Conservation (phyloP, 306 rosid species). For the Macrotyloma uniflorum region DNA sequence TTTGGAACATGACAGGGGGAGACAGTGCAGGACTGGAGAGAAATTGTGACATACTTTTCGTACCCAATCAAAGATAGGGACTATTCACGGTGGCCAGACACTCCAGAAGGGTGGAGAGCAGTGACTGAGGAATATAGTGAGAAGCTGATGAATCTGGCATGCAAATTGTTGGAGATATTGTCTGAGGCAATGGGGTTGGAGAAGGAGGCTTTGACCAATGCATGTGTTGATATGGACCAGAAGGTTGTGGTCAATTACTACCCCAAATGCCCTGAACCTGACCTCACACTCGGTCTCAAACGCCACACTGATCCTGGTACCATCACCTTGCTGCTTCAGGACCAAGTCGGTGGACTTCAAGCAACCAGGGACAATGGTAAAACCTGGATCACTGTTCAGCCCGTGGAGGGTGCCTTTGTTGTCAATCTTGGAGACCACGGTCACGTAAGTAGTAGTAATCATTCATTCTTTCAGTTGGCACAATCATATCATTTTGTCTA, state of each 20-base stretch:
- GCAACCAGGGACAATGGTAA: slow-evolving; percentile 78
- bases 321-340: slow-evolving; percentile 86
- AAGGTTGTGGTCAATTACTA: slow-evolving; percentile 79
- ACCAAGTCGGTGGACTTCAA: slow-evolving; percentile 92
- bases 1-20: slow-evolving; percentile 60
- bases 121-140: slow-evolving; percentile 81
- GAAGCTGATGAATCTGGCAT: slow-evolving; percentile 63
- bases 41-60: slow-evolving; percentile 74
- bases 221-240: slow-evolving; percentile 93
- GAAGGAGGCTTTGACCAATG: slow-evolving; percentile 67
- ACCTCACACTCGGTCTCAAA: slow-evolving; percentile 85
- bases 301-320: slow-evolving; percentile 95
- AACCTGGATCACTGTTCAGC: slow-evolving; percentile 89
- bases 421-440: slow-evolving; percentile 96
- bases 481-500: too few species aligned
- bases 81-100: slow-evolving; percentile 86
- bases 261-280: slow-evolving; percentile 92
- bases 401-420: slow-evolving; percentile 81
- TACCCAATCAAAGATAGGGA: slow-evolving; percentile 65
- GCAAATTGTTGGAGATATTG: slow-evolving; percentile 73
- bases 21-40: slow-evolving; percentile 82
- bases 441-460: slow-evolving; percentile 45
- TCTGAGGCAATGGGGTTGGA: slow-evolving; percentile 95
- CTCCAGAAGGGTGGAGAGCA: slow-evolving; percentile 67
- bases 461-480: too few species aligned